These are phyloP conservation scores for Candida chilensis DNA, from an alignment of 805 yeast genomes.

Conservation along the genomic window DNA sequence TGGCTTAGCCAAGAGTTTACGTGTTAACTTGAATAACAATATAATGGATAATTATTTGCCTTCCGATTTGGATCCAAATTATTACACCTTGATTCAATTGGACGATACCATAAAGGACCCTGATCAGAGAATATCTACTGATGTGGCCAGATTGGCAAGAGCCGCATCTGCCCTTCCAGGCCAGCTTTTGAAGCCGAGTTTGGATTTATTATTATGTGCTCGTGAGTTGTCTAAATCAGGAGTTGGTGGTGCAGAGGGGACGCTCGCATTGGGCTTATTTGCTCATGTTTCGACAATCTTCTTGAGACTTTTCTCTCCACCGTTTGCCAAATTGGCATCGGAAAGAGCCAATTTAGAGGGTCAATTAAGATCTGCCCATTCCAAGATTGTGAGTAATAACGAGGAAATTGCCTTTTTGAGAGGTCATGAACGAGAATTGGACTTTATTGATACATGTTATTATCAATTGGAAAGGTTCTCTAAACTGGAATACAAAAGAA, in stretches of 20 bases:
- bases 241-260: conserved; percentile 70
- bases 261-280: conserved; percentile 65
- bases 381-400: conserved; percentile 66
- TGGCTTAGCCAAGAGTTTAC: conserved; percentile 46
- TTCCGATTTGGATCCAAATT: conserved; percentile 51
- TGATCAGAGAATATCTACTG: conserved; percentile 77
- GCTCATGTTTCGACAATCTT: conserved; percentile 75
- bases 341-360: conserved; percentile 78
- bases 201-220: conserved; percentile 75
- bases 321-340: conserved; percentile 74
- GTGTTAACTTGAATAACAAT: conserved; percentile 54
- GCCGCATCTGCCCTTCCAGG: conserved; percentile 72
- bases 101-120: conserved; percentile 55
- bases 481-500: conserved; percentile 64
- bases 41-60: conserved; percentile 69
- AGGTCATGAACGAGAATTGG: conserved; percentile 76
- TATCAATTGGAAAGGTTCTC: conserved; percentile 74
- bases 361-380: conserved; percentile 72
- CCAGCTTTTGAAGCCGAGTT: conserved; percentile 73
- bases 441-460: conserved; percentile 68
- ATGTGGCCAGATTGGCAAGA: conserved; percentile 62
- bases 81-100: conserved; percentile 63
- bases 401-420: conserved; percentile 85
- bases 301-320: conserved; percentile 75
- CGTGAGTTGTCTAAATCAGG: conserved; percentile 60